A percentile compares a stretch with the other conserved stretches of the same genome.
Conservation (phyloP, 1,284 basidiomycete genomes). For the Naganishia sp. region DNA sequence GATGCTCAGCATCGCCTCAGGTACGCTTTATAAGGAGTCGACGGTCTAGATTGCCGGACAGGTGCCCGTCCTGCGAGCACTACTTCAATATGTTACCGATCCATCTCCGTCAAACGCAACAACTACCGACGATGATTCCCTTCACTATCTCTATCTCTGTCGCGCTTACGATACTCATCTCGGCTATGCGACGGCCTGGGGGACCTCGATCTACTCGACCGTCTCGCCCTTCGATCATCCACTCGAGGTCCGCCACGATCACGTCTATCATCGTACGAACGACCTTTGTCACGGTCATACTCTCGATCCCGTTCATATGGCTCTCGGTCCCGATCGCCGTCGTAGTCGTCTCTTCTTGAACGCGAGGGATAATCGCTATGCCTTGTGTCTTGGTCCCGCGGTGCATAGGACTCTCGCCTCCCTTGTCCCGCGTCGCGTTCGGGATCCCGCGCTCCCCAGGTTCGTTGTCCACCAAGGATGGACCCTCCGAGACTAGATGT, state of each 20-base stretch:
- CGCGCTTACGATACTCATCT: slow-evolving; percentile 28
- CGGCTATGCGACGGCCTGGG: slow-evolving; percentile 12
- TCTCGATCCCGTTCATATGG: slow-evolving; percentile 34
- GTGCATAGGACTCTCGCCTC: slow-evolving; percentile 19
- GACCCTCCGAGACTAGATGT: slow-evolving; percentile 36
- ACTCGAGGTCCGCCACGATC: slow-evolving; percentile 31
- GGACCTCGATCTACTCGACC: slow-evolving; percentile 22
- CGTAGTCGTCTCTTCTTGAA: slow-evolving; percentile 33
- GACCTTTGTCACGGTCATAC: slow-evolving; percentile 28
- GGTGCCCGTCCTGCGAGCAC: no score
- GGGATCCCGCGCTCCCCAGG: slow-evolving; percentile 29
- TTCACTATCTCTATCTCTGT: slow-evolving; percentile 36
- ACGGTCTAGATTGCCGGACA: no score
- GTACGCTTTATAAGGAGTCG: no score
- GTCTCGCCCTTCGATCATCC: slow-evolving; percentile 8
- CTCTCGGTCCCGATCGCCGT: slow-evolving; percentile 36
- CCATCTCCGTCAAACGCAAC: no score
- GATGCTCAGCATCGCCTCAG: no score
- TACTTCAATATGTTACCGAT: no score
- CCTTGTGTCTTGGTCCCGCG: slow-evolving; percentile 17
- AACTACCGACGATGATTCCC: slow-evolving; percentile 15
- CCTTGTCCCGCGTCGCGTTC: slow-evolving; percentile 28
- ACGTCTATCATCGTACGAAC: slow-evolving; percentile 30
- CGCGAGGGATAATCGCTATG: slow-evolving; percentile 24
- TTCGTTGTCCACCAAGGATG: slow-evolving; percentile 36